A percentile compares a stretch with the other conserved stretches of the same genome.
Evolutionary conservation across 2,329 filamentous ascomycete genomes (phyloP).

Genomic region (Furcasterigmium sp.): DNA sequence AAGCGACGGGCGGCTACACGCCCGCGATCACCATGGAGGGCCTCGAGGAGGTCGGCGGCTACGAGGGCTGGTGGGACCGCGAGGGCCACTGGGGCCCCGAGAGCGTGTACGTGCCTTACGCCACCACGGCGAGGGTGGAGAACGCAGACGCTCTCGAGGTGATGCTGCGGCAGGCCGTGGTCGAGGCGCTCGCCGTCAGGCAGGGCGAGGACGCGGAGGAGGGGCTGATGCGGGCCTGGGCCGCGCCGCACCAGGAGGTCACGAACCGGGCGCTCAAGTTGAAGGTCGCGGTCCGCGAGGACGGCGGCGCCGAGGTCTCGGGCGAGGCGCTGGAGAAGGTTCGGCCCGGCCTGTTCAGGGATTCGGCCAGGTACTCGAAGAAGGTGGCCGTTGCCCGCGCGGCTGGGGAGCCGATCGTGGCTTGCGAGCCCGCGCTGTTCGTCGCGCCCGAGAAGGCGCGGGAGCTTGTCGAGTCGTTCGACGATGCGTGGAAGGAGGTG

Average conservation of each 20-base stretch:
- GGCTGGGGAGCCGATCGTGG: constrained; percentile 10
- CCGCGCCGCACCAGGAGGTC: constrained; percentile 20
- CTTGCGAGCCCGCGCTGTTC: not conserved
- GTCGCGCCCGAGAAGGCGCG: constrained; percentile 33
- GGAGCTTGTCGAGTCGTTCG: constrained; percentile 39
- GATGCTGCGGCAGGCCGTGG: constrained; percentile 42
- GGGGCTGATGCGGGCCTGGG: constrained; percentile 17
- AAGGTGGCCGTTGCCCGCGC: constrained; percentile 18
- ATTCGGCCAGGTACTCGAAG: too few species aligned
- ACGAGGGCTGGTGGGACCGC: constrained; percentile 49
- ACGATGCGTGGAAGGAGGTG: constrained; percentile 52
- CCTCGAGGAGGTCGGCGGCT: constrained; percentile 40
- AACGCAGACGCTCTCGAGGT: constrained; percentile 42
- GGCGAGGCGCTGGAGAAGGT: constrained; percentile 23
- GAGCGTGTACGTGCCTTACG: constrained; percentile 39
- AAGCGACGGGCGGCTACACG: constrained; percentile 30
- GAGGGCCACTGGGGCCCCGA: constrained; percentile 45
- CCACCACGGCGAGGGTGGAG: constrained; percentile 29
- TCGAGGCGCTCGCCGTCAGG: constrained; percentile 44
- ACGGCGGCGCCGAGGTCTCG: constrained; percentile 33
- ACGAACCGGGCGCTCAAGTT: not conserved
- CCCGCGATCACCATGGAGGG: constrained; percentile 40
- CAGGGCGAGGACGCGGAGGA: constrained; percentile 16
- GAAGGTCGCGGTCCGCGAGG: constrained; percentile 21
- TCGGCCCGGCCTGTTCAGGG: too few species aligned